Evolutionary conservation across 2,329 filamentous ascomycete genomes (phyloP).

Genomic region (Fusarium tupiense): DNA sequence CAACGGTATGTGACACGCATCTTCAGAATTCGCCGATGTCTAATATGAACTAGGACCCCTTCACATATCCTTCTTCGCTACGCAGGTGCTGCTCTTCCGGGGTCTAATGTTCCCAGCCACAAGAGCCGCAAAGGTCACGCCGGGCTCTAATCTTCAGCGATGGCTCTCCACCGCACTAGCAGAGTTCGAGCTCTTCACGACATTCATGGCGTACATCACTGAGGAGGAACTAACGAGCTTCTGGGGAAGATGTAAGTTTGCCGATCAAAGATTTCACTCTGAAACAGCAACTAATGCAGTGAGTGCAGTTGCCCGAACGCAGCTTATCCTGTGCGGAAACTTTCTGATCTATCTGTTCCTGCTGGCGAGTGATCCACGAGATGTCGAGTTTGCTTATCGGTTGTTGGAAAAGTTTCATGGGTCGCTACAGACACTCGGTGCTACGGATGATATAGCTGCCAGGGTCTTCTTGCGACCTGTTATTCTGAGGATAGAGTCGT

Average conservation of each 20-base stretch:
- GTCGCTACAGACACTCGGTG: slow-evolving; percentile 48
- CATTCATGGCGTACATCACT: slow-evolving; percentile 50
- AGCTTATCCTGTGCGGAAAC: slow-evolving; percentile 58
- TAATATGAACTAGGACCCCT: slow-evolving; percentile 47
- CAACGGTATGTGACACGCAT: slow-evolving; percentile 29
- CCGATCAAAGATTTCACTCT: not conserved
- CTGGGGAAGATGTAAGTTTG: slow-evolving; percentile 56
- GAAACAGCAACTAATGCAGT: not conserved
- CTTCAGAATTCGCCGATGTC: not conserved
- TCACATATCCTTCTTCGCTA: slow-evolving; percentile 55
- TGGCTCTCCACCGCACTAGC: slow-evolving; percentile 49
- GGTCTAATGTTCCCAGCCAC: slow-evolving; percentile 58
- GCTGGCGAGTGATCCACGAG: slow-evolving; percentile 49
- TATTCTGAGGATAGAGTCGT: slow-evolving; percentile 51
- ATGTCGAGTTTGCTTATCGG: slow-evolving; percentile 50
- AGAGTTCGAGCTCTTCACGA: slow-evolving; percentile 51
- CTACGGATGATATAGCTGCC: slow-evolving; percentile 45
- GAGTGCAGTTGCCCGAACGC: slow-evolving; percentile 49
- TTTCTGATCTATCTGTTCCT: slow-evolving; percentile 61
- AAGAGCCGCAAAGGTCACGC: slow-evolving; percentile 50
- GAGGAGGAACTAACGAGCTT: slow-evolving; percentile 52
- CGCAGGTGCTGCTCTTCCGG: slow-evolving; percentile 54
- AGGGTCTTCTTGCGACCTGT: slow-evolving; percentile 49
- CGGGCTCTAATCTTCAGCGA: slow-evolving; percentile 48
- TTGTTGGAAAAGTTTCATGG: slow-evolving; percentile 51